phyloP scores from a whole-genome alignment of 257 asterid genomes.

The Plantago major region DNA sequence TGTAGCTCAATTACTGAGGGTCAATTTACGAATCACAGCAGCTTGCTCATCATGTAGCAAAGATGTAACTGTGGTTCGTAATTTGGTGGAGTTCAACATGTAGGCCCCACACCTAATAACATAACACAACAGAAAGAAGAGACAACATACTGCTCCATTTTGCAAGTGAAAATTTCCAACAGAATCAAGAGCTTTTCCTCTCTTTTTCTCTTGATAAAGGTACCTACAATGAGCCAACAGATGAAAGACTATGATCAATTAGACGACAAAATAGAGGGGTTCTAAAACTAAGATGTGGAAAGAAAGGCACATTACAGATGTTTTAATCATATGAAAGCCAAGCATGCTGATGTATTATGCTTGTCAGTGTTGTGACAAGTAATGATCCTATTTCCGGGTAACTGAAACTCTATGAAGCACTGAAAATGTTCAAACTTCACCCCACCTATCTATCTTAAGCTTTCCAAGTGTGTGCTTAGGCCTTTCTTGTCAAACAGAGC shows the following conservation, averaged over 20 bases:
- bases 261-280: neutral
- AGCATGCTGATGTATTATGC: neutral
- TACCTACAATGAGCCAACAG: slow-evolving; percentile 46
- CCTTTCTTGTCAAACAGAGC: neutral
- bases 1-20: neutral
- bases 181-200: slow-evolving; percentile 90
- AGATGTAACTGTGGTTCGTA: no score
- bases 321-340: no score
- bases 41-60: no score
- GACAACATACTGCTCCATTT: slow-evolving; percentile 87
- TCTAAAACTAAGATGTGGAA: slow-evolving; percentile 1
- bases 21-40: no score
- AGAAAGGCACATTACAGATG: neutral
- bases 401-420: neutral
- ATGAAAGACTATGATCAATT: neutral
- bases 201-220: slow-evolving; percentile 82
- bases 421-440: neutral
- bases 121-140: neutral
- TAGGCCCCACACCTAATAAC: neutral
- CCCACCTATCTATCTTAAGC: neutral
- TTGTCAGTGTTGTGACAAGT: slow-evolving; percentile 10
- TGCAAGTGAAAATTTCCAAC: slow-evolving; percentile 97
- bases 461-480: neutral
- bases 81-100: neutral
- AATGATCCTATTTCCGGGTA: neutral